phyloP scores from a whole-genome alignment of 2,329 filamentous ascomycete genomes.

The Pseudopyrenochaeta lycopersici region DNA sequence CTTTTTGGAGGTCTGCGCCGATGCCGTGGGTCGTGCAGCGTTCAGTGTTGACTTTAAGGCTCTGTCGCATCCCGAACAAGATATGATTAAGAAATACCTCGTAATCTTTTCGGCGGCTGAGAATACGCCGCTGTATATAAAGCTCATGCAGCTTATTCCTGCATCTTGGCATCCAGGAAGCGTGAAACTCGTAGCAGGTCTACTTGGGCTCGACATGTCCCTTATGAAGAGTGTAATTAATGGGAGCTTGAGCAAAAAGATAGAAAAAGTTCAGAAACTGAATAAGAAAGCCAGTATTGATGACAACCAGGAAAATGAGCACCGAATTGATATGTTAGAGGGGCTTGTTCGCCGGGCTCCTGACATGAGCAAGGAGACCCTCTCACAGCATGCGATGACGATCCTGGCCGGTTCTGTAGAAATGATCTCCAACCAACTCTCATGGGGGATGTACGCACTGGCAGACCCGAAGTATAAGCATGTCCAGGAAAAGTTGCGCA shows the following conservation, averaged over 20 bases:
- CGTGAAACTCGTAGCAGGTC: background rate
- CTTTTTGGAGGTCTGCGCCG: background rate
- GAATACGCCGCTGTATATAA: background rate
- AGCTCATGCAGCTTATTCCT: background rate
- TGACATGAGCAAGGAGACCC: background rate
- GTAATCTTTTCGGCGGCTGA: background rate
- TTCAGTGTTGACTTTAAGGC: background rate
- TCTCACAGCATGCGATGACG: background rate
- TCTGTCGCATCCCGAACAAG: background rate
- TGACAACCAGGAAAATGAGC: no score
- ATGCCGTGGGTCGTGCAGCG: background rate
- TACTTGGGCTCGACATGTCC: no score
- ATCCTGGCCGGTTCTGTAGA: background rate
- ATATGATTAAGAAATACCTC: background rate
- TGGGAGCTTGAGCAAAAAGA: no score
- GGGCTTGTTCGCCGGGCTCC: background rate
- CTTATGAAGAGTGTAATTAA: no score
- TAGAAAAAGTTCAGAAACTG: no score
- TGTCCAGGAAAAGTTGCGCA: background rate
- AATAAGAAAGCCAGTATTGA: no score
- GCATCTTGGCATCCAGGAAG: background rate
- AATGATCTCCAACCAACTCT: background rate
- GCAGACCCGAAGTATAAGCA: background rate
- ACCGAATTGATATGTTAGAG: background rate
- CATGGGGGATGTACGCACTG: background rate